Conservation (phyloP, 805 yeast genomes). For the Maudiozyma bulderi region DNA sequence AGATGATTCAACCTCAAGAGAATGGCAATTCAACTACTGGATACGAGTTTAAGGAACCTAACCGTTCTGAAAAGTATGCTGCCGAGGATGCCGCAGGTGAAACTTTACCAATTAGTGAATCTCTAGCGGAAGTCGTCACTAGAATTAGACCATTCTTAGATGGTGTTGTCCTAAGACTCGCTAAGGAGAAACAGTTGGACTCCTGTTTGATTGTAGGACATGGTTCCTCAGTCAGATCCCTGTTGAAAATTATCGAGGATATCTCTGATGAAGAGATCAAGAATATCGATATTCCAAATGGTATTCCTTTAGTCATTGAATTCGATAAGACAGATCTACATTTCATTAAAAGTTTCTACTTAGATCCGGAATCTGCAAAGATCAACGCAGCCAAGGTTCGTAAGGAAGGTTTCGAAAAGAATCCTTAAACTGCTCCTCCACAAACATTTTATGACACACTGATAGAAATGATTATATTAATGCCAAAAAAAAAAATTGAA, state of each 20-base stretch:
- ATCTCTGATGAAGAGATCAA: conserved; percentile 63
- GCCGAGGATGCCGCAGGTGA: conserved; percentile 32
- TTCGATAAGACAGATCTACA: conserved; percentile 39
- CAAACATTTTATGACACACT: neutral
- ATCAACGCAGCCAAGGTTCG: conserved; percentile 74
- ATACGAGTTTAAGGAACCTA: conserved; percentile 31
- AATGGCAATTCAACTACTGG: conserved; percentile 22
- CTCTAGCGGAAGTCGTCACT: conserved; percentile 59
- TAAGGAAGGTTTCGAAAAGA: conserved; percentile 50
- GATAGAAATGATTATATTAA: neutral
- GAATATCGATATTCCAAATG: conserved; percentile 71
- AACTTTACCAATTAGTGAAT: conserved; percentile 59
- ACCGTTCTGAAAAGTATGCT: conserved; percentile 25
- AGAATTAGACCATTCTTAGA: conserved; percentile 53
- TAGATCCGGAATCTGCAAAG: conserved; percentile 74
- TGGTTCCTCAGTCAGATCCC: conserved; percentile 73
- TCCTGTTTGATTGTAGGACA: conserved; percentile 66
- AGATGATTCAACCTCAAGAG: conserved; percentile 31
- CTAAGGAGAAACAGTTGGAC: conserved; percentile 40
- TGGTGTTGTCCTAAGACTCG: conserved; percentile 37
- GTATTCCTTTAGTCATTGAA: conserved; percentile 66
- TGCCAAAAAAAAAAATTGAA: neutral
- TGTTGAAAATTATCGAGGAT: conserved; percentile 56
- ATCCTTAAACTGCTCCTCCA: conserved; percentile 10
- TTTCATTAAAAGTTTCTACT: conserved; percentile 48